phyloP scores from a whole-genome alignment of 1,284 basidiomycete species.

The Papiliotrema nemorosa region DNA sequence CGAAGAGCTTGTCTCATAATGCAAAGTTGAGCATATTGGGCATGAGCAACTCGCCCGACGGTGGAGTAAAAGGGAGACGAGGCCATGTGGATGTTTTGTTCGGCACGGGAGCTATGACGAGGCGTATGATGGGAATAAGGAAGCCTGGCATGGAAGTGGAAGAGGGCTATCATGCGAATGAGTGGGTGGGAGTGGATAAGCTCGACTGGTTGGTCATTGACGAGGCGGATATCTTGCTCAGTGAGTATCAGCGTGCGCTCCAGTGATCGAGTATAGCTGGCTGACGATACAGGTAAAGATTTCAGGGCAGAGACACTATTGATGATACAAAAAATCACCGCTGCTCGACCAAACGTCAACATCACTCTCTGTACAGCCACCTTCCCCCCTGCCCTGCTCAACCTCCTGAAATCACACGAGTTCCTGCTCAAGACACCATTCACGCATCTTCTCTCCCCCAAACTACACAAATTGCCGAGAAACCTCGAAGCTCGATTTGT shows the following conservation, averaged over 20 bases:
- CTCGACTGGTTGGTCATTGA: slow-evolving; percentile 84
- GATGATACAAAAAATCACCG: slow-evolving; percentile 59
- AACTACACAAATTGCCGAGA: slow-evolving; percentile 70
- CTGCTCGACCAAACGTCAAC: slow-evolving; percentile 16
- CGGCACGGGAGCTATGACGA: slow-evolving; percentile 4
- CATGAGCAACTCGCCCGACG: slow-evolving; percentile 53
- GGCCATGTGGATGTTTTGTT: slow-evolving; percentile 2
- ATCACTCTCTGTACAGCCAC: slow-evolving; percentile 81
- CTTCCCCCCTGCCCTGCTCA: slow-evolving; percentile 69
- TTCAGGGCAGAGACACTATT: slow-evolving; percentile 67
- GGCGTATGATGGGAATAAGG: neutral
- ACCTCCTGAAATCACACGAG: slow-evolving; percentile 61
- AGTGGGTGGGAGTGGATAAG: slow-evolving; percentile 52
- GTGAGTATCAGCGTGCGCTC: slow-evolving; percentile 55
- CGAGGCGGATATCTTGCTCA: slow-evolving; percentile 84
- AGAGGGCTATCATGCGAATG: slow-evolving; percentile 8
- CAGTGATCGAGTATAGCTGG: too few relatives aligned
- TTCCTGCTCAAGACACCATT: slow-evolving; percentile 41
- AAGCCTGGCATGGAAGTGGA: neutral
- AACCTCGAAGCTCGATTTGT: slow-evolving; percentile 68
- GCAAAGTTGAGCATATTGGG: slow-evolving; percentile 71
- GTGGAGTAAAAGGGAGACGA: neutral
- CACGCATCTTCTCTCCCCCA: slow-evolving; percentile 66
- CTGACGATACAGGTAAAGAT: slow-evolving; percentile 61
- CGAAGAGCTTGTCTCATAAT: slow-evolving; percentile 68